These are phyloP conservation scores for Exophiala spinifera DNA, from an alignment of 2,329 filamentous ascomycete genomes.

Conservation along the genomic window DNA sequence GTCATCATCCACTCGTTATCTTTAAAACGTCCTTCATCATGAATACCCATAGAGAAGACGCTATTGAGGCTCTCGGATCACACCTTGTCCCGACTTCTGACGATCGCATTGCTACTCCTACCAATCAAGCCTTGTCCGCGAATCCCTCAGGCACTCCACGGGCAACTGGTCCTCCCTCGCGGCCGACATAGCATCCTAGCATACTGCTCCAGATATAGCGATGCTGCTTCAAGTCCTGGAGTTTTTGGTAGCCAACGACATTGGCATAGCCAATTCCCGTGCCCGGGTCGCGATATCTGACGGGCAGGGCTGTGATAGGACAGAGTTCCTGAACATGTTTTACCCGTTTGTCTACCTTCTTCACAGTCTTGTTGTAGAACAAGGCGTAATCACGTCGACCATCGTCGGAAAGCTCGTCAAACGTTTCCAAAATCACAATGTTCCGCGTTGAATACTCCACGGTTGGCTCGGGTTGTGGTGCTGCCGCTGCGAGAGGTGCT, in stretches of 20 bases:
- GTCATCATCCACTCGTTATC: background rate
- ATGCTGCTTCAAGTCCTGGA: conserved; percentile 71
- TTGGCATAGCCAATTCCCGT: conserved; percentile 82
- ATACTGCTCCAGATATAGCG: conserved; percentile 80
- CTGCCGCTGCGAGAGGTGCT: background rate
- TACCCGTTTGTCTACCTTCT: conserved; percentile 46
- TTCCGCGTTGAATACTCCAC: conserved; percentile 55
- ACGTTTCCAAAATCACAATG: conserved; percentile 58
- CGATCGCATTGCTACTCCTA: background rate
- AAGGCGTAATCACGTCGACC: conserved; percentile 52
- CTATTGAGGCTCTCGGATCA: conserved; percentile 9
- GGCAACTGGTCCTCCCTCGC: conserved; percentile 48
- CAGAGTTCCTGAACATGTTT: conserved; percentile 59
- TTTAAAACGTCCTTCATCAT: background rate
- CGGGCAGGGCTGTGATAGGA: conserved; percentile 76
- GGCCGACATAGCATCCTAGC: conserved; percentile 78
- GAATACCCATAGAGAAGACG: background rate
- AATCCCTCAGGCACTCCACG: conserved; percentile 82
- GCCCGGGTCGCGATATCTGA: conserved; percentile 77
- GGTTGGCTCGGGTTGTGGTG: conserved; percentile 24
- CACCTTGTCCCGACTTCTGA: background rate
- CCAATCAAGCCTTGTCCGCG: conserved; percentile 32
- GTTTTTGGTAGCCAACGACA: conserved; percentile 63
- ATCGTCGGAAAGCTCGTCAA: conserved; percentile 55
- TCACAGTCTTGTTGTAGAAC: conserved; percentile 49